Evolutionary conservation across 805 yeast species (phyloP).

Genomic region (Spathaspora gorwiae): DNA sequence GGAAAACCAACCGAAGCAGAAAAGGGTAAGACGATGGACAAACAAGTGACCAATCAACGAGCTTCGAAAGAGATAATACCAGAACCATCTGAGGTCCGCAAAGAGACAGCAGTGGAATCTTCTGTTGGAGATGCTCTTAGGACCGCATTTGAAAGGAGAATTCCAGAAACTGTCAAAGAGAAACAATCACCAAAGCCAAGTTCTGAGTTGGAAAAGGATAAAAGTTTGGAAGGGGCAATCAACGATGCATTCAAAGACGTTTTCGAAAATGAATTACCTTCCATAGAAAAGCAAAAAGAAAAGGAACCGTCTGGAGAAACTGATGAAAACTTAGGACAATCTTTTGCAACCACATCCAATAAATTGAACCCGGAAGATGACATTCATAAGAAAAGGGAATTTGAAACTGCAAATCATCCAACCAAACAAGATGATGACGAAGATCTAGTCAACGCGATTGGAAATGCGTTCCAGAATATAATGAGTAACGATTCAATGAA

Average conservation of each 20-base stretch:
- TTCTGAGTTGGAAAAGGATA: conserved; percentile 19
- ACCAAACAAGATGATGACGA: neutral
- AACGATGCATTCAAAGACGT: conserved; percentile 30
- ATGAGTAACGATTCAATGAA: neutral
- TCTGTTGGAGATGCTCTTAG: conserved; percentile 21
- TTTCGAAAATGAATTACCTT: neutral
- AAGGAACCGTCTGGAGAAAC: neutral
- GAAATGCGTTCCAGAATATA: neutral
- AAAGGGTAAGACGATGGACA: neutral
- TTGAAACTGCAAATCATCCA: neutral
- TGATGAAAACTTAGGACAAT: neutral
- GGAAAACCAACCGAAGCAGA: neutral
- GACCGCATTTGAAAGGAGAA: neutral
- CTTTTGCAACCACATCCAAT: neutral
- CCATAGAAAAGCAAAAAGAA: neutral
- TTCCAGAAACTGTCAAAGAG: neutral
- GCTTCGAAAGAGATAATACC: neutral
- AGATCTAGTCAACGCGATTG: conserved; percentile 7
- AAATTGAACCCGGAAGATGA: neutral
- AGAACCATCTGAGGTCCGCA: neutral
- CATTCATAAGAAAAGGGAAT: too few species aligned
- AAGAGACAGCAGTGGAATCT: conserved; percentile 1
- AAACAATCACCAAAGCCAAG: conserved; percentile 12
- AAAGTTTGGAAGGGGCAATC: conserved; percentile 19
- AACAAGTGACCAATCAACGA: neutral